Percentiles rank a stretch among this genome's conserved stretches.
Evolutionary conservation across 495 filamentous ascomycete genomes (phyloP).

Genomic region (Physcia stellaris): DNA sequence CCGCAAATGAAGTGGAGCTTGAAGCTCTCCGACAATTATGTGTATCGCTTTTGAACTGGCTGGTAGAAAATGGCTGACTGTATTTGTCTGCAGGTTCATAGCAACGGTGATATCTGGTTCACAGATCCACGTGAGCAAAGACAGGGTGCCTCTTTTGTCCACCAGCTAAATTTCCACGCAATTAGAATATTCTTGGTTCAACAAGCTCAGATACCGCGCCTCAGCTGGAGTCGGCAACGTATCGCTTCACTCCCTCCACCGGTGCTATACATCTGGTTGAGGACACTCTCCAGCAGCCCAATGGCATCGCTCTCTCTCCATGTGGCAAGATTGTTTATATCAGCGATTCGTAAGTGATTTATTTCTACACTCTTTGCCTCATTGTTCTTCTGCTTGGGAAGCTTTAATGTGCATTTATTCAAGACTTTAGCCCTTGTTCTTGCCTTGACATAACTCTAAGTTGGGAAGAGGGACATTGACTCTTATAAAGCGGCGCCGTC

Average conservation of each 20-base stretch:
- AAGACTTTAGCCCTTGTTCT: not conserved
- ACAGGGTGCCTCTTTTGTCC: not conserved
- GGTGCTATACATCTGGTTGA: conserved; percentile 30
- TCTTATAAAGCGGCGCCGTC: conserved; percentile 19
- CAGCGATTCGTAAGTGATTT: conserved; percentile 23
- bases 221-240: conserved; percentile 24
- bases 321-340: conserved; percentile 30
- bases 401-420: too few species aligned
- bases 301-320: conserved; percentile 32
- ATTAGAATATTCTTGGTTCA: conserved; percentile 24
- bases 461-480: too few species aligned
- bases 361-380: too few species aligned
- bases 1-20: too few species aligned
- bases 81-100: too few species aligned
- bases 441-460: too few species aligned
- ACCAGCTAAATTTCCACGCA: not conserved
- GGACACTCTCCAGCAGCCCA: conserved; percentile 21
- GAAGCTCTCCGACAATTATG: too few species aligned
- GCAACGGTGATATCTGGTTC: conserved; percentile 35
- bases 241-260: conserved; percentile 27
- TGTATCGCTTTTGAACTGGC: too few species aligned
- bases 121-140: conserved; percentile 23
- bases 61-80: too few species aligned
- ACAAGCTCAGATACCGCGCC: conserved; percentile 19
- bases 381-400: too few species aligned